Percentiles rank a stretch among this genome's conserved stretches.
phyloP scores from a whole-genome alignment of 805 yeast genomes.

The Myxozyma monticola region DNA sequence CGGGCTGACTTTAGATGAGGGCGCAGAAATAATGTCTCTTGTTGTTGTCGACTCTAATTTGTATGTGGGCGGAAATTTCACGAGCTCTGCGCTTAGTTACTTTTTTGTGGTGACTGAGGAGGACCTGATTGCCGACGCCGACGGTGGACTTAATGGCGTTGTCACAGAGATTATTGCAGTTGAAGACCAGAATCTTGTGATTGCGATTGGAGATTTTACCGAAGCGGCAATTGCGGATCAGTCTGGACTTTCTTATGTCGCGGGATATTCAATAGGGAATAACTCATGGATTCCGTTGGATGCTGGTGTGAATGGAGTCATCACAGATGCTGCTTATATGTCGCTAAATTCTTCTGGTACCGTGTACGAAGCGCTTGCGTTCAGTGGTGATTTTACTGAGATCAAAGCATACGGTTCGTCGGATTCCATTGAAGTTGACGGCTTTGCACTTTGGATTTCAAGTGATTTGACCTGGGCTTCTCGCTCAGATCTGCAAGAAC shows the following conservation, averaged over 20 bases:
- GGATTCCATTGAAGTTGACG: constrained; percentile 12
- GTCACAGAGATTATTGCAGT: constrained; percentile 41
- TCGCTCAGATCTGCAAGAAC: constrained; percentile 9
- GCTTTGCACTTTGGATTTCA: constrained; percentile 32
- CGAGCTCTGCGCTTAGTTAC: constrained; percentile 43
- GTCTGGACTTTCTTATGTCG: constrained; percentile 15
- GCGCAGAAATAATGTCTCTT: constrained; percentile 45
- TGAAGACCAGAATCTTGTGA: constrained; percentile 39
- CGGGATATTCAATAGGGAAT: constrained; percentile 16
- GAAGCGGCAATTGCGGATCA: constrained; percentile 32
- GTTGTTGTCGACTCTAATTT: constrained; percentile 41
- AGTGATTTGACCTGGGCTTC: constrained; percentile 12
- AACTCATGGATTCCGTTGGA: constrained; percentile 14
- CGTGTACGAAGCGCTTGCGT: constrained; percentile 30
- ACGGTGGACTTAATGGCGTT: constrained; percentile 46
- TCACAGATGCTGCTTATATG: constrained; percentile 7
- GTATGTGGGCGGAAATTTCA: constrained; percentile 53
- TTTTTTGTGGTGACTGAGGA: constrained; percentile 38
- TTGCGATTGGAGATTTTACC: constrained; percentile 52
- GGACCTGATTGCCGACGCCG: constrained; percentile 25
- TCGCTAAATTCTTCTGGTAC: constrained; percentile 9
- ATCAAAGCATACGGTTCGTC: constrained; percentile 8
- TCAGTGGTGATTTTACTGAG: constrained; percentile 33
- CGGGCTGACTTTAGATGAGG: constrained; percentile 42
- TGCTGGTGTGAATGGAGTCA: constrained; percentile 32